These are phyloP conservation scores for Suhomyces canberraensis DNA, from an alignment of 805 yeast species.

Conservation along the genomic window DNA sequence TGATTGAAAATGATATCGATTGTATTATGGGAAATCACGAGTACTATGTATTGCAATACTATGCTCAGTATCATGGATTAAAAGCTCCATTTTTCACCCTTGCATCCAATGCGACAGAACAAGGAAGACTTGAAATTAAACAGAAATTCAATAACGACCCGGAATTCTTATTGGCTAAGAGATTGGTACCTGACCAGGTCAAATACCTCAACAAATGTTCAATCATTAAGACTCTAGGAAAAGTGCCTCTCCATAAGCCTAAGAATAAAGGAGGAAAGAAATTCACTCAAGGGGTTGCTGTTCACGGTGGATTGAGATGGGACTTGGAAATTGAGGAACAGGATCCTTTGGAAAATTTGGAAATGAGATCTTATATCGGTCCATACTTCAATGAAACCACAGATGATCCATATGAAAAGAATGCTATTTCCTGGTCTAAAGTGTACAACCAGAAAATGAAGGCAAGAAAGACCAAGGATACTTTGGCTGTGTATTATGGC, in stretches of 20 bases:
- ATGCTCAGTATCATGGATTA: slow-evolving; percentile 57
- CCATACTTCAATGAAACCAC: slow-evolving; percentile 61
- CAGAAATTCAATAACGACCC: slow-evolving; percentile 31
- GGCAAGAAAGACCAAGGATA: slow-evolving; percentile 25
- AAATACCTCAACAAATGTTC: slow-evolving; percentile 61
- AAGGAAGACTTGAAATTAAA: not conserved
- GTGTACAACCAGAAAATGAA: slow-evolving; percentile 49
- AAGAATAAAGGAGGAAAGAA: slow-evolving; percentile 27
- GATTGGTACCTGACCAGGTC: slow-evolving; percentile 58
- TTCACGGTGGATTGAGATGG: slow-evolving; percentile 83
- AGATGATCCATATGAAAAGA: slow-evolving; percentile 37
- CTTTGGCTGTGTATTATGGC: slow-evolving; percentile 67
- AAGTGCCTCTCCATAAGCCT: slow-evolving; percentile 44
- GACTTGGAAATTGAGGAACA: slow-evolving; percentile 54
- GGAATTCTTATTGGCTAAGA: slow-evolving; percentile 47
- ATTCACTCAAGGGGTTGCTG: slow-evolving; percentile 50
- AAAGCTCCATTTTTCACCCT: slow-evolving; percentile 24
- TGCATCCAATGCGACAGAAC: not conserved
- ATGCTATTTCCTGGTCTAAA: slow-evolving; percentile 54
- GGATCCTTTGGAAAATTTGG: slow-evolving; percentile 59
- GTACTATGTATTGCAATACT: slow-evolving; percentile 61
- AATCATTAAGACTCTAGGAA: slow-evolving; percentile 59
- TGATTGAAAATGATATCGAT: slow-evolving; percentile 50
- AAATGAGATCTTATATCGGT: slow-evolving; percentile 65
- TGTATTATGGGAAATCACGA: slow-evolving; percentile 93